Evolutionary conservation across 2,329 filamentous ascomycete species (phyloP), one percentile per base, ranked within the genome.

Genomic region (Ascochyta koolunga): DNA sequence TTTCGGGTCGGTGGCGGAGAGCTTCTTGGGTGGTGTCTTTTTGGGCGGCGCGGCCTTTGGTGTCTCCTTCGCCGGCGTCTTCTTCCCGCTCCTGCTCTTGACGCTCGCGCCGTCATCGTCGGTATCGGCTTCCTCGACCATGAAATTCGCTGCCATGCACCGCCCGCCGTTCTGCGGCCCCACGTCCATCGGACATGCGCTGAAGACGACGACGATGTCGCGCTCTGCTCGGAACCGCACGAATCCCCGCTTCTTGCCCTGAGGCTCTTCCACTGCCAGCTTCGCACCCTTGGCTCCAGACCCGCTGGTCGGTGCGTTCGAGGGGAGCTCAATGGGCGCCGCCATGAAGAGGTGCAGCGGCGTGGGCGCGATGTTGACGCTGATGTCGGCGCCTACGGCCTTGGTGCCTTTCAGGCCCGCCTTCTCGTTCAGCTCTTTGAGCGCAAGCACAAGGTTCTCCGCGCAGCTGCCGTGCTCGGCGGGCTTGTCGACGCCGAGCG

Each of bases 401-500:
- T 78, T 78, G 1, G 76, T 68, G 15, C 78, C 79, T 50, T 79
- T 78, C 18, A 81, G 62, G 0, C 78, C 78, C 6, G 76, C 76
- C 16, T 73, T 72, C 55, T 78, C 76, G 62, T 81, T 80, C 29
- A 80, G 63, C 54, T 80, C 77, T 46, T 79, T 77, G 22, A 81
- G 70, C 7, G 79, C 79, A 5, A 80, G 72, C 1, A 80, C 78
- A 4, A 80, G 72, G 58, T 81, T 81, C 64, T 80, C 78, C 0
- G 79, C 78, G 61, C 79, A 81, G 27, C 70, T 75, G 21, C 78
- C 78, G 56, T 80, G 79, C 48, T 79, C 72, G 24, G 75, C 77
- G 58, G 77, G 78, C 33, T 77, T 72, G 4, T 77, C 70, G 16
- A 79, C 73, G 6, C 76, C 77, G 0, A 81, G 65, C 1, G 67